Evolutionary conservation across 1,284 basidiomycete species (phyloP).

Genomic region (Irpex rosettiformis): DNA sequence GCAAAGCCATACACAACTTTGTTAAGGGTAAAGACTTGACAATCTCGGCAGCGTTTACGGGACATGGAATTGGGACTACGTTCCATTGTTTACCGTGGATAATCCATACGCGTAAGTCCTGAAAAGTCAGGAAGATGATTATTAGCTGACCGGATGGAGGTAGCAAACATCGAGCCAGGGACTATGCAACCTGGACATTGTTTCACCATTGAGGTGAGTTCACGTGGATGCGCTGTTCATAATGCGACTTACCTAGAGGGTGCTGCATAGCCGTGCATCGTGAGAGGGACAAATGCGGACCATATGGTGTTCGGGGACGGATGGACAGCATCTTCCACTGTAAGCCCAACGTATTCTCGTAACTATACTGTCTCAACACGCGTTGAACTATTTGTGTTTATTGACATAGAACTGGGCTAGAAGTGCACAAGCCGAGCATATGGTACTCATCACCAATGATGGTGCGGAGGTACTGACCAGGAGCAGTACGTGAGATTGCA

Average conservation of each 20-base stretch:
- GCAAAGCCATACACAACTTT: conserved; percentile 66
- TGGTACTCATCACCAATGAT: conserved; percentile 75
- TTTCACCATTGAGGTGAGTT: conserved; percentile 79
- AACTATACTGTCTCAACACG: not conserved
- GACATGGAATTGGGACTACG: conserved; percentile 83
- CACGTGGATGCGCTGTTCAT: conserved; percentile 9
- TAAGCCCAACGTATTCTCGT: conserved; percentile 29
- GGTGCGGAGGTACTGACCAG: conserved; percentile 66
- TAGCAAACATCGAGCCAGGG: conserved; percentile 78
- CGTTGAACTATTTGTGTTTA: not conserved
- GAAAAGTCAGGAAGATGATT: not conserved
- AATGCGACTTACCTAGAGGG: not conserved
- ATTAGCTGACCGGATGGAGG: not conserved
- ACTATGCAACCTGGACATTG: conserved; percentile 81
- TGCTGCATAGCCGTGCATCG: conserved; percentile 59
- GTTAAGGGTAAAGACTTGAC: conserved; percentile 45
- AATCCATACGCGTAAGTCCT: conserved; percentile 57
- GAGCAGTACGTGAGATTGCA: conserved; percentile 1
- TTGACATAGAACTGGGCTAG: conserved; percentile 59
- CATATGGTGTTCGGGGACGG: conserved; percentile 84
- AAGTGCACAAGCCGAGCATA: conserved; percentile 85
- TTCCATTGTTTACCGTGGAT: conserved; percentile 90
- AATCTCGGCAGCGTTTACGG: conserved; percentile 74
- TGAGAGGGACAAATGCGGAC: conserved; percentile 66
- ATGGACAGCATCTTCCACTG: conserved; percentile 85